Base-by-base conservation (phyloP, 805 yeast genomes). In the Kuraishia piskuri region DNA sequence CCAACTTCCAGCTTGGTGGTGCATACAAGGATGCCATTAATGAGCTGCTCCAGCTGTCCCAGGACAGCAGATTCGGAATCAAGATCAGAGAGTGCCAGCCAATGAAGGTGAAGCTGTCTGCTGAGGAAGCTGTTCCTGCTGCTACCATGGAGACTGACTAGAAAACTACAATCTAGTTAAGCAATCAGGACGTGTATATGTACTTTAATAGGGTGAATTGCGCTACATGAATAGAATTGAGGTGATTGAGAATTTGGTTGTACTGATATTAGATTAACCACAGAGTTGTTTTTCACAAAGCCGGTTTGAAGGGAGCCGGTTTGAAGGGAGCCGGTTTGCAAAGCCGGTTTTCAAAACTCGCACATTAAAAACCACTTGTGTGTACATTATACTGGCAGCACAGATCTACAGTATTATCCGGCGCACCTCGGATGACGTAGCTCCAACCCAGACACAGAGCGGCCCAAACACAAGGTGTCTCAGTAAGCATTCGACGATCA, bases 61-160 rank as follows among this genome's bases (percentile, higher is more conserved):
- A 83, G 66, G 92, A 86, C 64, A 73, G 76, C 60, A 77, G 88
- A 68, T 85, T 84, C 58, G 92, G 92, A 68, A 69, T 86, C 55
- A 75, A 72, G 57, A 71, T 86, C 53, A 82, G 79, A 67, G 88
- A 84, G 63, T 77, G 83, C 37, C 81, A 76, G 58, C 84, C 86
- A 49, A 67, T 80, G 68, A 77, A 80, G 60, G 52, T 52, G 21
- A 36, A 49, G 6, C 17, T 31, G 3, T 4, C 40, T 31, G 40
- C n/a, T 31, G 40, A 31, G 17, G 40, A 12, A 3, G 40, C 40
- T 31, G 40, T 3, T 12, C 4, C 40, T 31, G 40, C 17, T 31
- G 17, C 40, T 31, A 31, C 40, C 17, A 31, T 31, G 40, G 40
- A 31, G 17, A 31, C 17, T 4, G 40, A 31, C 40, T 31, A 31